These are phyloP conservation scores for Gnomoniopsis smithogilvyi DNA, from an alignment of 2,329 filamentous ascomycete species.

Conservation along the genomic window DNA sequence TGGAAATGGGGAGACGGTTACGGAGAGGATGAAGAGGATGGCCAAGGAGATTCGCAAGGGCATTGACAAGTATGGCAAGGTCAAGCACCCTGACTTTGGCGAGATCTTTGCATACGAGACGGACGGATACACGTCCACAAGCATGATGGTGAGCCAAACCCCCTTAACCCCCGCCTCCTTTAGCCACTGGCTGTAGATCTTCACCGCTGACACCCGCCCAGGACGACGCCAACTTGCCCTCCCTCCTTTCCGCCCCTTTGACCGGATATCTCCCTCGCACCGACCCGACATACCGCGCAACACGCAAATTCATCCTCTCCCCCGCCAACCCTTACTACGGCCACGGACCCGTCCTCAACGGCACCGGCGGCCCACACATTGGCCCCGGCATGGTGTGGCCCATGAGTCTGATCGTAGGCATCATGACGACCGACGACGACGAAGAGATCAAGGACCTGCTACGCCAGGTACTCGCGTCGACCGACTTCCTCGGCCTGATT, in stretches of 20 bases:
- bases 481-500: slow-evolving; percentile 59
- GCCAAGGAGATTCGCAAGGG: slow-evolving; percentile 60
- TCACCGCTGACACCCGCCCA: neutral
- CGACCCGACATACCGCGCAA: slow-evolving; percentile 60
- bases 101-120: slow-evolving; percentile 64
- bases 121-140: slow-evolving; percentile 46
- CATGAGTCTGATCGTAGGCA: slow-evolving; percentile 65
- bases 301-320: slow-evolving; percentile 62
- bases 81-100: slow-evolving; percentile 56
- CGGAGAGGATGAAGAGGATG: slow-evolving; percentile 47
- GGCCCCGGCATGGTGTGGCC: slow-evolving; percentile 65
- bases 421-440: slow-evolving; percentile 63
- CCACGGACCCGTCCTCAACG: slow-evolving; percentile 20
- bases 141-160: slow-evolving; percentile 13
- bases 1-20: slow-evolving; percentile 18
- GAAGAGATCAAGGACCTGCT: slow-evolving; percentile 57
- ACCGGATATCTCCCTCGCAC: slow-evolving; percentile 47
- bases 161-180: no score
- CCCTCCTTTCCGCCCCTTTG: slow-evolving; percentile 50
- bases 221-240: slow-evolving; percentile 58
- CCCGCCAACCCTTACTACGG: slow-evolving; percentile 60
- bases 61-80: slow-evolving; percentile 65
- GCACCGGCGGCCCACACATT: slow-evolving; percentile 25
- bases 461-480: slow-evolving; percentile 52
- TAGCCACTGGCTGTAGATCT: no score